A percentile compares a stretch with the other conserved stretches of the same genome.
phyloP scores from a whole-genome alignment of 2,329 filamentous ascomycete species.

The Diaporthe sp. region DNA sequence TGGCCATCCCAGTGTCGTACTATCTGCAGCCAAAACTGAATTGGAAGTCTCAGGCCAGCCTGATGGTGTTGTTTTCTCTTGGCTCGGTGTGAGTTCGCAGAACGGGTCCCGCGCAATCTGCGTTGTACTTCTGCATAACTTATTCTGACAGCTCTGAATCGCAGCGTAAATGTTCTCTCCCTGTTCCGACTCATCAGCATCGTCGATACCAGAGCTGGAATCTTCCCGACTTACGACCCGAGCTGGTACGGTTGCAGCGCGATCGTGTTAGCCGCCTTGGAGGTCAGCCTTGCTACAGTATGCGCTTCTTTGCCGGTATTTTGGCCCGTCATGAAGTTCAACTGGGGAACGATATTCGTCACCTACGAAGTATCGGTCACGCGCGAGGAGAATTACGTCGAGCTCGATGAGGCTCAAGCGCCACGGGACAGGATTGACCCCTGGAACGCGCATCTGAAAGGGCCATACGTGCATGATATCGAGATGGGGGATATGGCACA shows the following conservation, averaged over 20 bases:
- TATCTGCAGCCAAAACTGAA: slow-evolving; percentile 46
- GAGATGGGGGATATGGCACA: slow-evolving; percentile 3
- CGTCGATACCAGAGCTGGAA: slow-evolving; percentile 47
- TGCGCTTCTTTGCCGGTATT: slow-evolving; percentile 33
- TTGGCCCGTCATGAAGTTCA: slow-evolving; percentile 45
- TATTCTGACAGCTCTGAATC: slow-evolving; percentile 1
- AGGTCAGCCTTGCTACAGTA: slow-evolving; percentile 47
- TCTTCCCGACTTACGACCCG: slow-evolving; percentile 52
- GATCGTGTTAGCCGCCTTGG: slow-evolving; percentile 51
- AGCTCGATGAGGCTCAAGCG: background rate
- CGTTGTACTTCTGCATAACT: background rate
- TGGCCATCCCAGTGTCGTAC: slow-evolving; percentile 49
- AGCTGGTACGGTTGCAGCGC: slow-evolving; percentile 52
- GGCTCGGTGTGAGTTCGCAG: slow-evolving; percentile 48
- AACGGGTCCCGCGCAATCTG: background rate
- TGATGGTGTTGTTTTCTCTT: slow-evolving; percentile 49
- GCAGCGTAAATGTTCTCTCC: slow-evolving; percentile 49
- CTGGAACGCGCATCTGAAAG: slow-evolving; percentile 28
- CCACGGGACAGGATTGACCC: slow-evolving; percentile 10
- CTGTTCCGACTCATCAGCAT: slow-evolving; percentile 51
- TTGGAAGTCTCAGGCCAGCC: slow-evolving; percentile 49
- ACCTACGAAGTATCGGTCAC: slow-evolving; percentile 51
- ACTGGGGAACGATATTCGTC: slow-evolving; percentile 51
- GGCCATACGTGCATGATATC: slow-evolving; percentile 5
- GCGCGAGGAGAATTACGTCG: slow-evolving; percentile 35